Percentiles rank a stretch among this genome's conserved stretches.
These are phyloP conservation scores for Diaporthe eres DNA, from an alignment of 2,329 filamentous ascomycete genomes.

Conservation along the genomic window DNA sequence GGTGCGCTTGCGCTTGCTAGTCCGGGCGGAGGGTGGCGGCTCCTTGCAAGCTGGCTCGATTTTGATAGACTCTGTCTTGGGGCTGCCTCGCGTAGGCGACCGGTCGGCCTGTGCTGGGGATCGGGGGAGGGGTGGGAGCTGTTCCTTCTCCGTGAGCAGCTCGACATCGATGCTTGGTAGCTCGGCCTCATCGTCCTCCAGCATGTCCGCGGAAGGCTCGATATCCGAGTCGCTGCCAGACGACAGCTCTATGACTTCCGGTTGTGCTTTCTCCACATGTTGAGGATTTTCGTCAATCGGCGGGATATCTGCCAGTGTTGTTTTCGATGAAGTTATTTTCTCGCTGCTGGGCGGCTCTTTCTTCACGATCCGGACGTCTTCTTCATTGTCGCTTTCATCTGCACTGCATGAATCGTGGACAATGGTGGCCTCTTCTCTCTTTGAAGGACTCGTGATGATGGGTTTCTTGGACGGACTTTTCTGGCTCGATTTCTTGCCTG, in stretches of 20 bases:
- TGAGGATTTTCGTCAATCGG: background rate
- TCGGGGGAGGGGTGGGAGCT: too few species aligned
- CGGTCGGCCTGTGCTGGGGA: background rate
- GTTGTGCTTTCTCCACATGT: background rate
- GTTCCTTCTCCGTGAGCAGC: background rate
- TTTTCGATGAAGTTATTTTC: background rate
- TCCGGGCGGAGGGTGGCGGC: conserved; percentile 32
- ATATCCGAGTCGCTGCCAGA: conserved; percentile 8
- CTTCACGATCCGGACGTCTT: background rate
- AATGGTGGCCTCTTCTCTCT: background rate
- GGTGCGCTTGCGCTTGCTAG: conserved; percentile 32
- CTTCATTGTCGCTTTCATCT: background rate
- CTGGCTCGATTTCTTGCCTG: background rate
- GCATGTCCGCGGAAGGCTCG: background rate
- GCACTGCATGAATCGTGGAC: conserved; percentile 4
- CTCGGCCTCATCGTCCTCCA: background rate
- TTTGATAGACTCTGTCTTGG: conserved; percentile 13
- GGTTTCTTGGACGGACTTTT: background rate
- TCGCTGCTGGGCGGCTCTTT: background rate
- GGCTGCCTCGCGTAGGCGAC: background rate
- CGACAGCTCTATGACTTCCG: conserved; percentile 8
- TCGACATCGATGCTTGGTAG: background rate
- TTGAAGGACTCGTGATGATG: background rate
- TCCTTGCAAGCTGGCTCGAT: background rate
- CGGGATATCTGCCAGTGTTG: background rate